phyloP scores from a whole-genome alignment of 352 stramenopile genomes.

The Phytopythium mirpurense region DNA sequence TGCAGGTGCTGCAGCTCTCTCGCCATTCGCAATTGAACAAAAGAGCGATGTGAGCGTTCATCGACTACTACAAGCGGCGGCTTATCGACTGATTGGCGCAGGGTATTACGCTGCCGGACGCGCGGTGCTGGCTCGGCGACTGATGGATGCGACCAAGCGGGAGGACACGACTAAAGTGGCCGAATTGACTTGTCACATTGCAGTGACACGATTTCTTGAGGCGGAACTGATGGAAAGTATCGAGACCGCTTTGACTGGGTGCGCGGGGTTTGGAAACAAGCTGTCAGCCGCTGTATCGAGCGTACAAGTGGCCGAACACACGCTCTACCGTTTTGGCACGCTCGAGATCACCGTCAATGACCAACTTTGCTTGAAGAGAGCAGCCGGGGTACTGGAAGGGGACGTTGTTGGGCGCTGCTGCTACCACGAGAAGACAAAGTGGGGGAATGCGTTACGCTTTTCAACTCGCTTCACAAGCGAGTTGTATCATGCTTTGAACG shows the following conservation, averaged over 20 bases:
- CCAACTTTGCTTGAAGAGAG: constrained; percentile 5
- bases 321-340: constrained; percentile 14
- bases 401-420: neutral
- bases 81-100: constrained; percentile 8
- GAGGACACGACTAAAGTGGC: neutral
- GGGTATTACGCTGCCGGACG: constrained; percentile 25
- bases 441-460: constrained; percentile 12
- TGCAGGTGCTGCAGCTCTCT: constrained; percentile 14
- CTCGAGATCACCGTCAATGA: constrained; percentile 6
- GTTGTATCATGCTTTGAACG: constrained; percentile 35
- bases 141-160: neutral
- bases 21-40: neutral
- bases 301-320: constrained; percentile 16
- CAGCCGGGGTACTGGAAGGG: neutral
- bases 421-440: constrained; percentile 1
- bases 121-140: constrained; percentile 12
- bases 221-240: constrained; percentile 15
- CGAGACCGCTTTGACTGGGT: constrained; percentile 2
- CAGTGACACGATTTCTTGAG: constrained; percentile 25
- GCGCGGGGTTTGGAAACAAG: neutral
- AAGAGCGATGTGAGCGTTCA: neutral
- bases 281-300: constrained; percentile 9
- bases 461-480: constrained; percentile 38
- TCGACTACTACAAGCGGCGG: constrained; percentile 10
- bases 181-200: constrained; percentile 15